Percentiles rank a stretch among this genome's conserved stretches.
Evolutionary conservation across 306 rosid genomes (phyloP).

Genomic region (Begonia fuchsioides): DNA sequence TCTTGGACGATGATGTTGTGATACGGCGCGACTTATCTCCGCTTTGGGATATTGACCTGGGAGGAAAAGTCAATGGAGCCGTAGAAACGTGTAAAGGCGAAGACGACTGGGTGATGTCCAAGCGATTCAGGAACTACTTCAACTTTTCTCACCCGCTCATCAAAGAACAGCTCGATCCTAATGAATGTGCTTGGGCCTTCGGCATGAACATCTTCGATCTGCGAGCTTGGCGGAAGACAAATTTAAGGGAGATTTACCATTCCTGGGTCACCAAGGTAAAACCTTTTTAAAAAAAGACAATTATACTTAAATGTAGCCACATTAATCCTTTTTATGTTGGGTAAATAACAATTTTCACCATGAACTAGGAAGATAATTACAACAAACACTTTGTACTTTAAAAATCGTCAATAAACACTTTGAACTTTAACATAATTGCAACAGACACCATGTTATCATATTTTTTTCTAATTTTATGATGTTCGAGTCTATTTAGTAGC

Average conservation of each 20-base stretch:
- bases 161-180: conserved; percentile 57
- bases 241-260: conserved; percentile 72
- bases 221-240: conserved; percentile 65
- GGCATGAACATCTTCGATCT: conserved; percentile 96
- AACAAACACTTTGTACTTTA: no score
- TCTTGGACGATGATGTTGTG: conserved; percentile 88
- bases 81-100: conserved; percentile 95
- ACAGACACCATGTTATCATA: no score
- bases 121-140: conserved; percentile 81
- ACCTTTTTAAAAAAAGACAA: conserved; percentile 2
- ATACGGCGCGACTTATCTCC: conserved; percentile 80
- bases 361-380: no score
- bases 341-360: no score
- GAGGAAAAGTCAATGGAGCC: conserved; percentile 92
- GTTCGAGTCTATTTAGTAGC: no score
- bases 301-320: background rate
- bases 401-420: no score
- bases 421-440: no score
- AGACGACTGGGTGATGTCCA: conserved; percentile 97
- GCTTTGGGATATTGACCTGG: conserved; percentile 82
- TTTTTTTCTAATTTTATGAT: no score
- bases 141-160: conserved; percentile 87
- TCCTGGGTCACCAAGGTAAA: conserved; percentile 89
- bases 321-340: no score
- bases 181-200: conserved; percentile 99